Evolutionary conservation across 2,329 filamentous ascomycete species (phyloP).

Genomic region (Aspergillus japonicus): DNA sequence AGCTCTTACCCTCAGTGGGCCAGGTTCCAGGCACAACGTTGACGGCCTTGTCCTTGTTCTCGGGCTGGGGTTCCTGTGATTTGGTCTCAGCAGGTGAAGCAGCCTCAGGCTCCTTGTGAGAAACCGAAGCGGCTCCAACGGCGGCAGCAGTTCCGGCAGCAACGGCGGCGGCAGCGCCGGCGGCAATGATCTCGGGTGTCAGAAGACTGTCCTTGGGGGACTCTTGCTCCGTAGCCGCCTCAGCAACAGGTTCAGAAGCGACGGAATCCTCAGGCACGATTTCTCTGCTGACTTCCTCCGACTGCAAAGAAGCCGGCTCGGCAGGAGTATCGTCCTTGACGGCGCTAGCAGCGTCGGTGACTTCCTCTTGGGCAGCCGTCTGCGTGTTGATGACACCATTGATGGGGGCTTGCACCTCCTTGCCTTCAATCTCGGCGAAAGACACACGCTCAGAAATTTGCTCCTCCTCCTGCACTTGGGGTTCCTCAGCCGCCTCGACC

Average conservation of each 20-base stretch:
- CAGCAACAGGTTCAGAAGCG: not conserved
- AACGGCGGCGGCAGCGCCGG: slow-evolving; percentile 26
- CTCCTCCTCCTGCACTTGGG: slow-evolving; percentile 2
- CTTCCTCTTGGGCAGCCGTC: not conserved
- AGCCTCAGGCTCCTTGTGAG: slow-evolving; percentile 19
- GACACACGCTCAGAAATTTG: not conserved
- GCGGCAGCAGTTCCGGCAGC: slow-evolving; percentile 26
- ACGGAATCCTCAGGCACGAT: not conserved
- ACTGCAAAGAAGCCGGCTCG: not conserved
- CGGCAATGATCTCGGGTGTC: slow-evolving; percentile 27
- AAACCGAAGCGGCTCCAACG: slow-evolving; percentile 21
- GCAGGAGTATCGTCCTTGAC: not conserved
- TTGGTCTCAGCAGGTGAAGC: slow-evolving; percentile 15
- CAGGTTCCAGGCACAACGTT: slow-evolving; percentile 15
- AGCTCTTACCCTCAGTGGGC: slow-evolving; percentile 25
- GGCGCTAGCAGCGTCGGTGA: not conserved
- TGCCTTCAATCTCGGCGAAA: not conserved
- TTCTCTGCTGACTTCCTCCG: slow-evolving; percentile 1
- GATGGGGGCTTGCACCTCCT: not conserved
- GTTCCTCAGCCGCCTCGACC: slow-evolving; percentile 8
- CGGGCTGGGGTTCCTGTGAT: slow-evolving; percentile 13
- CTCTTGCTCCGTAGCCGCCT: slow-evolving; percentile 9
- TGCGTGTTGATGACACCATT: slow-evolving; percentile 2
- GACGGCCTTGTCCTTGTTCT: slow-evolving; percentile 14
- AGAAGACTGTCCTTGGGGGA: slow-evolving; percentile 20